These are phyloP conservation scores for Candida broadrunensis DNA, from an alignment of 805 yeast species.

Conservation along the genomic window DNA sequence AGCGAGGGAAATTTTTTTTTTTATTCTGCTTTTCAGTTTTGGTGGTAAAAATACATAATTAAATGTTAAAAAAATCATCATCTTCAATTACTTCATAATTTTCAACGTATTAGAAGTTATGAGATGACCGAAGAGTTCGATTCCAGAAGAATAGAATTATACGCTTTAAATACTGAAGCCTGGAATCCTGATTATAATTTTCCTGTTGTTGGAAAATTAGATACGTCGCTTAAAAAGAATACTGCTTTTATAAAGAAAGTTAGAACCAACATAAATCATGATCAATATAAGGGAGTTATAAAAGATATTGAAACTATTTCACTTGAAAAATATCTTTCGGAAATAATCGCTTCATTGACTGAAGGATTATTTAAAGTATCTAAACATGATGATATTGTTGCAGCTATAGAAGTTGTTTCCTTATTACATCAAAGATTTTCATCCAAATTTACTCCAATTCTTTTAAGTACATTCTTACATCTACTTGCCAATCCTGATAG, in stretches of 20 bases:
- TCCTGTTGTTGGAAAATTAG: slow-evolving; percentile 38
- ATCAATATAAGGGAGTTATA: slow-evolving; percentile 43
- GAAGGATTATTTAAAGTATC: slow-evolving; percentile 59
- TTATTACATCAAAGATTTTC: slow-evolving; percentile 76
- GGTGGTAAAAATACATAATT: too few species aligned
- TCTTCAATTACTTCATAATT: too few species aligned
- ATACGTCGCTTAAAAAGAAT: slow-evolving; percentile 78
- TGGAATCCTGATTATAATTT: slow-evolving; percentile 47
- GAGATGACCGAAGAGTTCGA: slow-evolving; percentile 15
- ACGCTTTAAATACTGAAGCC: slow-evolving; percentile 44
- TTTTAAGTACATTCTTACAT: slow-evolving; percentile 41
- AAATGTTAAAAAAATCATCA: too few species aligned
- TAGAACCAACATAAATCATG: slow-evolving; percentile 53
- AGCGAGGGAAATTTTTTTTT: too few species aligned
- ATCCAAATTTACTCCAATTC: slow-evolving; percentile 46
- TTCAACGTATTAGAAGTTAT: too few species aligned
- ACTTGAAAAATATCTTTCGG: slow-evolving; percentile 72
- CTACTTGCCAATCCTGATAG: slow-evolving; percentile 30
- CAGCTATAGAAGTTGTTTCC: slow-evolving; percentile 66
- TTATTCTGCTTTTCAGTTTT: too few species aligned
- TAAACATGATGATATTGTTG: slow-evolving; percentile 54
- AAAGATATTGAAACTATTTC: slow-evolving; percentile 63
- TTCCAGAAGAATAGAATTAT: slow-evolving; percentile 11
- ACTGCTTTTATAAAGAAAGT: slow-evolving; percentile 75
- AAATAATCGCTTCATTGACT: slow-evolving; percentile 56